Conservation (phyloP, 768 basidiomycete genomes). For the Mycena alexandri region DNA sequence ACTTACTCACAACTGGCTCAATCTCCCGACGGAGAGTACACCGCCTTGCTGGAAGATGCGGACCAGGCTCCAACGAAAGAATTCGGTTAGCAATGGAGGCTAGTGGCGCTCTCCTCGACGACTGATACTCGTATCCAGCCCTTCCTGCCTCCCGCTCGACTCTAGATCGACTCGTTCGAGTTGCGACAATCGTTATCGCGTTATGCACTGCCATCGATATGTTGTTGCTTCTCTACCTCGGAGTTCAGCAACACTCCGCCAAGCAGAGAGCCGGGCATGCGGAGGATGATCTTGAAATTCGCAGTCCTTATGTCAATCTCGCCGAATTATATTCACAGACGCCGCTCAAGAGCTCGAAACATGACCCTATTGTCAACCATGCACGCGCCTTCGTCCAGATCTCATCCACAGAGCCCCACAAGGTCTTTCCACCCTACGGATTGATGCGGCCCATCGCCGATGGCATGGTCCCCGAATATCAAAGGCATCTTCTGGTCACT, state of each 20-base stretch:
- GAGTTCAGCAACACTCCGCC: constrained; percentile 21
- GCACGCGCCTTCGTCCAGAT: constrained; percentile 33
- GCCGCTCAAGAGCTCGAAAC: constrained; percentile 26
- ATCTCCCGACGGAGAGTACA: constrained; percentile 21
- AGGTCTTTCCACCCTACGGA: constrained; percentile 33
- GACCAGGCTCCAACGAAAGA: constrained; percentile 7
- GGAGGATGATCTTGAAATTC: constrained; percentile 27
- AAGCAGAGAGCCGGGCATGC: neutral
- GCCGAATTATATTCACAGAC: constrained; percentile 31
- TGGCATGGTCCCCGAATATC: constrained; percentile 34
- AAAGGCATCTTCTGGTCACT: constrained; percentile 28
- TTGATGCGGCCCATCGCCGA: constrained; percentile 24
- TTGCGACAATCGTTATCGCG: constrained; percentile 23
- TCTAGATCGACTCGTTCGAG: constrained; percentile 25
- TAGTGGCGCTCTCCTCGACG: no score
- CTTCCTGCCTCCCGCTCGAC: constrained; percentile 2
- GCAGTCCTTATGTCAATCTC: constrained; percentile 33
- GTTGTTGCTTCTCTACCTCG: constrained; percentile 28
- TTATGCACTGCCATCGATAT: constrained; percentile 30
- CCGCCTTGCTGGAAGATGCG: constrained; percentile 16
- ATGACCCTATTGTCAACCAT: constrained; percentile 32
- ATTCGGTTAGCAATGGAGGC: constrained; percentile 11
- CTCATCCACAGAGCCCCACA: constrained; percentile 28
- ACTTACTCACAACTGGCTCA: neutral
- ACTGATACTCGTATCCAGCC: neutral